These are phyloP conservation scores for Torulaspora globosa DNA, from an alignment of 1,139 yeast genomes.

Conservation along the genomic window DNA sequence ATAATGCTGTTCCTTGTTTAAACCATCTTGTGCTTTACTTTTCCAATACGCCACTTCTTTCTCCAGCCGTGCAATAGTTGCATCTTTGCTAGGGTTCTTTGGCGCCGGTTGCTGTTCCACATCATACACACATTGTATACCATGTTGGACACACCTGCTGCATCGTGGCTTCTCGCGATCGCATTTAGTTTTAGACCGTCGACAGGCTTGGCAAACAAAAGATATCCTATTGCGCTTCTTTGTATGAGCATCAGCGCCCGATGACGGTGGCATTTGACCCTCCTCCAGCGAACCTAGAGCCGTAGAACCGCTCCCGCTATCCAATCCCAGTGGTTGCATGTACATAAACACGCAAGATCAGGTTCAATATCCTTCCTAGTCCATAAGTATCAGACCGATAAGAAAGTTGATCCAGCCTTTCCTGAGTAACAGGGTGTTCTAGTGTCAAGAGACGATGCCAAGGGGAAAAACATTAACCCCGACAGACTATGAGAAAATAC, in stretches of 20 bases:
- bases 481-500: not conserved
- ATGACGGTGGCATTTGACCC: not conserved
- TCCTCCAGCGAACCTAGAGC: not conserved
- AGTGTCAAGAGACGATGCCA: not conserved
- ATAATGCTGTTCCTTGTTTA: slow-evolving; percentile 16
- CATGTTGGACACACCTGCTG: slow-evolving; percentile 30
- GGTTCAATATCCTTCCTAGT: not conserved
- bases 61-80: slow-evolving; percentile 30
- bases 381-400: not conserved
- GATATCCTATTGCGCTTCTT: slow-evolving; percentile 34
- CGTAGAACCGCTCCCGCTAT: not conserved
- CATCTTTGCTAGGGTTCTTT: slow-evolving; percentile 33
- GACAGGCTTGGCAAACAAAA: slow-evolving; percentile 35
- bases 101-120: slow-evolving; percentile 34
- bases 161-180: slow-evolving; percentile 36
- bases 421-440: not conserved
- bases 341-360: not conserved
- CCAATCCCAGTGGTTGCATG: slow-evolving; percentile 6
- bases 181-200: slow-evolving; percentile 36
- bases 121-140: slow-evolving; percentile 33
- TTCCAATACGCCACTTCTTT: slow-evolving; percentile 35
- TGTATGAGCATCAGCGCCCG: slow-evolving; percentile 7
- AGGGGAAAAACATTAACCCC: slow-evolving; percentile 3
- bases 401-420: not conserved
- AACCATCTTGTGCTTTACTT: slow-evolving; percentile 24